A percentile compares a stretch with the other conserved stretches of the same genome.
These are phyloP conservation scores for Loxodes magnus DNA, from an alignment of 73 alveolate species.

Conservation along the genomic window DNA sequence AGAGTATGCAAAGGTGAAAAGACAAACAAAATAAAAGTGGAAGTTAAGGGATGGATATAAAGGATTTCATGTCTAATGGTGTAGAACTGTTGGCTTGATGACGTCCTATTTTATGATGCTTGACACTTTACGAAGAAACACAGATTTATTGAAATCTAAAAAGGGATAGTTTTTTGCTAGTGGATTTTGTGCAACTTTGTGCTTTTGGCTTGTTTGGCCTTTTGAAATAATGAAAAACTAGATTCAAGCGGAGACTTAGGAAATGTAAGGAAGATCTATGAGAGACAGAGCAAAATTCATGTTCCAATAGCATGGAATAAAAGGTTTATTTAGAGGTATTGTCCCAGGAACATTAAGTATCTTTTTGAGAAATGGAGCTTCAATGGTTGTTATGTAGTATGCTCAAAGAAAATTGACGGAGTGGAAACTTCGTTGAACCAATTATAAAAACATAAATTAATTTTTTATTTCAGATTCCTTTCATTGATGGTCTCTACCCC, in stretches of 20 bases:
- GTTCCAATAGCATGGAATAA: slow-evolving; percentile 18
- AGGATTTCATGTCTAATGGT: slow-evolving; percentile 22
- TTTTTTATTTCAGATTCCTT: no score
- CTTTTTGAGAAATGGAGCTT: slow-evolving; percentile 59
- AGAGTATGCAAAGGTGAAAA: slow-evolving; percentile 54
- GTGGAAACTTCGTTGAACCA: no score
- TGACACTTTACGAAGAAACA: slow-evolving; percentile 22
- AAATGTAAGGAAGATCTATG: not conserved
- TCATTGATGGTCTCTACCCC: no score
- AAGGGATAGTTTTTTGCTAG: slow-evolving; percentile 25
- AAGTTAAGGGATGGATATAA: slow-evolving; percentile 9
- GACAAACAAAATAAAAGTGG: slow-evolving; percentile 28
- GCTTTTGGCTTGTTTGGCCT: slow-evolving; percentile 71
- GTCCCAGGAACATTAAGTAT: slow-evolving; percentile 54
- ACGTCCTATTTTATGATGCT: slow-evolving; percentile 13
- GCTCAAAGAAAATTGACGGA: slow-evolving; percentile 21
- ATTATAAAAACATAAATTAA: no score
- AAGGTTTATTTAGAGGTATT: slow-evolving; percentile 46
- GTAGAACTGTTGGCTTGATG: slow-evolving; percentile 24
- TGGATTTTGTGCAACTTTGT: slow-evolving; percentile 30
- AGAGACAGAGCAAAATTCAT: slow-evolving; percentile 7
- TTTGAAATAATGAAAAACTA: slow-evolving; percentile 47
- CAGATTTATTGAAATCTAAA: slow-evolving; percentile 18
- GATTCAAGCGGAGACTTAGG: slow-evolving; percentile 23
- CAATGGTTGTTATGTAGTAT: slow-evolving; percentile 39